A percentile compares a stretch with the other conserved stretches of the same genome.
Conservation (phyloP, 129 eudicot species). For the Pittosporum tobira region DNA sequence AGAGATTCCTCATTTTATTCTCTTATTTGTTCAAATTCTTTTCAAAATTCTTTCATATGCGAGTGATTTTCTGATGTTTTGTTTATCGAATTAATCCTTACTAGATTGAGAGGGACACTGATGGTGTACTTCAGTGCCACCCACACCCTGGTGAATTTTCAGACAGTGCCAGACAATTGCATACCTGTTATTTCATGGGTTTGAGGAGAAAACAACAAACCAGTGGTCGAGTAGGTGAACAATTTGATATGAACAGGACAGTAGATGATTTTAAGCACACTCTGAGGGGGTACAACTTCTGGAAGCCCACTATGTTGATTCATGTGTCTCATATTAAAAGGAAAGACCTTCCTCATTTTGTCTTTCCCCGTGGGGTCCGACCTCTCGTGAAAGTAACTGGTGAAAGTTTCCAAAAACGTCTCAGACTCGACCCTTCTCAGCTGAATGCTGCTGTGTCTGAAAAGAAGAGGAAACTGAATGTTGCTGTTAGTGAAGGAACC, state of each 20-base stretch:
- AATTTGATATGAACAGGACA: slow-evolving; percentile 79
- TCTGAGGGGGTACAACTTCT: slow-evolving; percentile 39
- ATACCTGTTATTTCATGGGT: slow-evolving; percentile 73
- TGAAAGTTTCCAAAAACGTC: slow-evolving; percentile 21
- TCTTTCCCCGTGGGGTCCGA: slow-evolving; percentile 85
- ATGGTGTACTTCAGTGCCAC: slow-evolving; percentile 71
- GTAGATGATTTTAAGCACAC: slow-evolving; percentile 75
- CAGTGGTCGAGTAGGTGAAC: slow-evolving; percentile 38
- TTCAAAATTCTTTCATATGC: neutral
- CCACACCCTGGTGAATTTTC: slow-evolving; percentile 87
- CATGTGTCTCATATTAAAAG: slow-evolving; percentile 53
- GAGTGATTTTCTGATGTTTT: neutral
- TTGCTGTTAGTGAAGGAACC: slow-evolving; percentile 20
- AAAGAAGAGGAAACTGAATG: slow-evolving; percentile 41
- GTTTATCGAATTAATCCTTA: neutral
- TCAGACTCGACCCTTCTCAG: slow-evolving; percentile 4
- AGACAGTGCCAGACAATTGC: slow-evolving; percentile 52
- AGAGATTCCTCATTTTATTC: neutral
- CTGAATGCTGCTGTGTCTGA: slow-evolving; percentile 5
- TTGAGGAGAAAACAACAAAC: slow-evolving; percentile 58
- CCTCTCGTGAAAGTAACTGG: slow-evolving; percentile 42
- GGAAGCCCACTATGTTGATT: slow-evolving; percentile 79
- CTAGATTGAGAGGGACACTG: slow-evolving; percentile 86
- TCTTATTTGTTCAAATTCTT: neutral
- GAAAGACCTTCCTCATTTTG: slow-evolving; percentile 56